phyloP scores from a whole-genome alignment of 1,284 basidiomycete genomes.

The Pseudozyma hubeiensis region DNA sequence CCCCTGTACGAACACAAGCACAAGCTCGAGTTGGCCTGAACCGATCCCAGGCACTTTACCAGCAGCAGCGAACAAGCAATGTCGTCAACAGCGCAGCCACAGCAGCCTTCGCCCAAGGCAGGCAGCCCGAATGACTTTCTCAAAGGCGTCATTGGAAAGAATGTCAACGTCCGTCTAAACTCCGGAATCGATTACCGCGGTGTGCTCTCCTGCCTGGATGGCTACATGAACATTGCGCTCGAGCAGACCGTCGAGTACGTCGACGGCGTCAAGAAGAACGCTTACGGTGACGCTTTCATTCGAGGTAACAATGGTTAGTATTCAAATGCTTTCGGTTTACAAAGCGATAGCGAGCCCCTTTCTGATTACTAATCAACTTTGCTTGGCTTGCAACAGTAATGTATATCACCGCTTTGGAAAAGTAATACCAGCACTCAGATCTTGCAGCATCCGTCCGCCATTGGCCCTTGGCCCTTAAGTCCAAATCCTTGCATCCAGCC shows the following conservation, averaged over 20 bases:
- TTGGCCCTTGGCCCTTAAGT: too few species aligned
- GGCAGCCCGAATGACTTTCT: constrained; percentile 66
- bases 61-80: constrained; percentile 5
- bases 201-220: constrained; percentile 93
- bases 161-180: constrained; percentile 91
- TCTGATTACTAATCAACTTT: background rate
- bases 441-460: too few species aligned
- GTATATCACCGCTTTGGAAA: constrained; percentile 55
- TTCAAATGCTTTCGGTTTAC: background rate
- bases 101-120: constrained; percentile 23
- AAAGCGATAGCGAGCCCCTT: too few species aligned
- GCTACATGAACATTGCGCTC: constrained; percentile 93
- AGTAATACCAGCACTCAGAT: constrained; percentile 19
- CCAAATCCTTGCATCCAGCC: too few species aligned
- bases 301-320: constrained; percentile 93
- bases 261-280: constrained; percentile 84
- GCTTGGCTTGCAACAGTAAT: constrained; percentile 23
- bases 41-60: background rate
- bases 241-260: constrained; percentile 97
- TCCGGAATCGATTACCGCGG: constrained; percentile 96
- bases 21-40: background rate
- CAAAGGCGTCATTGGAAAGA: constrained; percentile 85
- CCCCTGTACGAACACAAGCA: background rate
- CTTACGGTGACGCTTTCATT: constrained; percentile 93
- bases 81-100: constrained; percentile 24